Conservation (phyloP, 2,329 filamentous ascomycete genomes). For the Endothia cerciana region DNA sequence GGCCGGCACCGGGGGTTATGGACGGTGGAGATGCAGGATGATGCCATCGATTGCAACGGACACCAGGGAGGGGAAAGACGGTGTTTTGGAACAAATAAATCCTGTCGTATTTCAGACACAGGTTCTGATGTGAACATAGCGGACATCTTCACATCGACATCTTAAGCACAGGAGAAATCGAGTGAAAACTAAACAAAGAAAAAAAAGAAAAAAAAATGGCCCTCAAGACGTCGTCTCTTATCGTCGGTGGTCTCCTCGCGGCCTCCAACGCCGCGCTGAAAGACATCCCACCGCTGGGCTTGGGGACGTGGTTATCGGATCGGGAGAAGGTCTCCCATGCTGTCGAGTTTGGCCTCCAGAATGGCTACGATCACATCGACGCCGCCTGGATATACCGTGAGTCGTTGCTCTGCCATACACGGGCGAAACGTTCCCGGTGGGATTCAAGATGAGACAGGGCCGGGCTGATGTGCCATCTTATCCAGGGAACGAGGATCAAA, state of each 20-base stretch:
- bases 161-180: background rate
- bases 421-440: background rate
- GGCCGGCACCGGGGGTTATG: background rate
- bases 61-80: background rate
- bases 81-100: background rate
- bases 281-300: constrained; percentile 27
- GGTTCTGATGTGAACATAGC: background rate
- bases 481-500: constrained; percentile 51
- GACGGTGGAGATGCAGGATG: constrained; percentile 7
- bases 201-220: constrained; percentile 17
- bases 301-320: constrained; percentile 30
- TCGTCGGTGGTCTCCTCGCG: constrained; percentile 17
- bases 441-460: background rate
- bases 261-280: constrained; percentile 15
- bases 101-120: background rate
- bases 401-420: background rate
- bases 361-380: constrained; percentile 30
- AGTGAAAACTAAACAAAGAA: too few relatives aligned
- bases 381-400: constrained; percentile 29
- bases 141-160: background rate
- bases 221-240: background rate
- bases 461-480: too few relatives aligned
- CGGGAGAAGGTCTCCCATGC: constrained; percentile 26
- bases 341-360: constrained; percentile 26
- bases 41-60: constrained; percentile 9